These are phyloP conservation scores for Ogataea neopini DNA, from an alignment of 805 yeast genomes.

Conservation along the genomic window DNA sequence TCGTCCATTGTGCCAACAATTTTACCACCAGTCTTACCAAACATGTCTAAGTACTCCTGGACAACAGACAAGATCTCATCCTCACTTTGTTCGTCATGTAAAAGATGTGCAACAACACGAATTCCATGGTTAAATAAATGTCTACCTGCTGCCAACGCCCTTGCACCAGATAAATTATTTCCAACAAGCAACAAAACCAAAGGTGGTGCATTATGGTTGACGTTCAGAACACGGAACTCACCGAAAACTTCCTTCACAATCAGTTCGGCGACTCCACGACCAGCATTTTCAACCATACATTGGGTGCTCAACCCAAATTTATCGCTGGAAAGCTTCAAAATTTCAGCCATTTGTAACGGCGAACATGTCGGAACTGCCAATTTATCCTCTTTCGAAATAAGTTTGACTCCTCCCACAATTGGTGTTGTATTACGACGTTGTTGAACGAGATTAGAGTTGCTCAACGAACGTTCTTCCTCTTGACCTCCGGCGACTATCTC, in stretches of 20 bases:
- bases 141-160: slow-evolving; percentile 78
- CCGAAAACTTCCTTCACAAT: slow-evolving; percentile 71
- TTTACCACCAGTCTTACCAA: slow-evolving; percentile 70
- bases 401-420: slow-evolving; percentile 16
- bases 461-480: slow-evolving; percentile 19
- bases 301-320: slow-evolving; percentile 50
- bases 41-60: slow-evolving; percentile 52
- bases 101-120: slow-evolving; percentile 56
- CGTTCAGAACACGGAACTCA: slow-evolving; percentile 55
- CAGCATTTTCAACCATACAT: slow-evolving; percentile 63
- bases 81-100: slow-evolving; percentile 41
- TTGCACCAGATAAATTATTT: slow-evolving; percentile 70
- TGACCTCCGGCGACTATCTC: slow-evolving; percentile 21
- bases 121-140: slow-evolving; percentile 75
- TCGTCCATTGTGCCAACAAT: slow-evolving; percentile 41
- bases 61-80: slow-evolving; percentile 38
- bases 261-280: slow-evolving; percentile 61
- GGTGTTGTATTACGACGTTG: slow-evolving; percentile 22
- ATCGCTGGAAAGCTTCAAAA: slow-evolving; percentile 60
- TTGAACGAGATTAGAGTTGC: slow-evolving; percentile 19
- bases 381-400: slow-evolving; percentile 20
- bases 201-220: slow-evolving; percentile 81
- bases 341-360: slow-evolving; percentile 76
- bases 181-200: slow-evolving; percentile 70
- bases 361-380: slow-evolving; percentile 61